These are phyloP conservation scores for Entomophthora muscae DNA, from an alignment of 371 early-diverging fungal genomes.

Conservation along the genomic window DNA sequence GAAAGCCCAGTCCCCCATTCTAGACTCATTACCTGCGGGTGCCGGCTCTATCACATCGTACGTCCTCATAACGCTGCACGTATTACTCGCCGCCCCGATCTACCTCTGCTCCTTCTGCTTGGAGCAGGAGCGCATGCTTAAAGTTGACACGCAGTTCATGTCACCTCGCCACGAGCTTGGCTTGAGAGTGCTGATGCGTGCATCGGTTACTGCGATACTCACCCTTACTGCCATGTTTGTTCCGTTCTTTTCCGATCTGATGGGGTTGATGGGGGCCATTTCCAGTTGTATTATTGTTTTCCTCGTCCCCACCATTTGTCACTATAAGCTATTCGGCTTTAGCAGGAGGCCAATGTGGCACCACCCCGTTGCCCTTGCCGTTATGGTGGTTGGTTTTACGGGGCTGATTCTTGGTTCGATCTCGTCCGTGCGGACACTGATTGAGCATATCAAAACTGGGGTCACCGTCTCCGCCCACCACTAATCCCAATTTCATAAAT, in stretches of 20 bases:
- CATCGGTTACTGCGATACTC: slow-evolving; percentile 26
- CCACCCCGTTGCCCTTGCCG: neutral
- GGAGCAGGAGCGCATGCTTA: slow-evolving; percentile 43
- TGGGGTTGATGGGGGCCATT: slow-evolving; percentile 66
- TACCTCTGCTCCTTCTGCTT: slow-evolving; percentile 58
- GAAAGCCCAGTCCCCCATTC: slow-evolving; percentile 43
- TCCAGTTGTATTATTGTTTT: slow-evolving; percentile 59
- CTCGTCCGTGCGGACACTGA: neutral
- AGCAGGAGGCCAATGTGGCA: neutral
- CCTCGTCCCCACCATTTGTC: slow-evolving; percentile 65
- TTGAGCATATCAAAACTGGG: neutral
- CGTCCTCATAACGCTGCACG: slow-evolving; percentile 60
- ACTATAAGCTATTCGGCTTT: slow-evolving; percentile 51
- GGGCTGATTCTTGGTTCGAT: neutral
- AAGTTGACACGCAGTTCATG: slow-evolving; percentile 9
- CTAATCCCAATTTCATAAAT: too few species aligned
- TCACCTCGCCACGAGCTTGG: slow-evolving; percentile 21
- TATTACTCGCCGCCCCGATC: slow-evolving; percentile 66
- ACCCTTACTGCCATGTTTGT: slow-evolving; percentile 41
- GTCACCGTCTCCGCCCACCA: too few species aligned
- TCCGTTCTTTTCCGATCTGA: slow-evolving; percentile 60
- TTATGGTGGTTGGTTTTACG: neutral
- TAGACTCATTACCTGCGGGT: slow-evolving; percentile 46
- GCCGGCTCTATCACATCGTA: slow-evolving; percentile 35
- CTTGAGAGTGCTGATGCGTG: slow-evolving; percentile 35